Conservation (phyloP, 805 yeast species). For the Hyphopichia homilentoma region DNA sequence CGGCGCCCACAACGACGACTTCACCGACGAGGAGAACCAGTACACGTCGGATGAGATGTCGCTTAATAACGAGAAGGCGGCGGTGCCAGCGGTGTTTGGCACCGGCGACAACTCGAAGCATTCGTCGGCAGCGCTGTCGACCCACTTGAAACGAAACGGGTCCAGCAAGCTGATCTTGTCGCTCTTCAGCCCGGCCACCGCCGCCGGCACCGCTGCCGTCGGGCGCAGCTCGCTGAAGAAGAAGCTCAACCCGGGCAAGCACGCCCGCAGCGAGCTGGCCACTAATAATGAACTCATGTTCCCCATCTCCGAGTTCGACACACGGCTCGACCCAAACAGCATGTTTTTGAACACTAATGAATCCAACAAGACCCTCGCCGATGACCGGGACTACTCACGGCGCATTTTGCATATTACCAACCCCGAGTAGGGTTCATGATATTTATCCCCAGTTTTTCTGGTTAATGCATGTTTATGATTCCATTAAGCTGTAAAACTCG, state of each 20-base stretch:
- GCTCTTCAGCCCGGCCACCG: slow-evolving; percentile 14
- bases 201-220: slow-evolving; percentile 9
- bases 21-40: slow-evolving; percentile 38
- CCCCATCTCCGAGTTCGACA: slow-evolving; percentile 29
- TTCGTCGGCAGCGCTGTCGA: slow-evolving; percentile 6
- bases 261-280: slow-evolving; percentile 8
- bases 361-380: slow-evolving; percentile 28
- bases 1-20: slow-evolving; percentile 18
- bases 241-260: slow-evolving; percentile 19
- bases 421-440: slow-evolving; percentile 11
- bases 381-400: slow-evolving; percentile 33
- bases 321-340: slow-evolving; percentile 22
- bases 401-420: slow-evolving; percentile 25
- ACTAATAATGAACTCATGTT: slow-evolving; percentile 21
- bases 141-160: slow-evolving; percentile 25
- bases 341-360: slow-evolving; percentile 22
- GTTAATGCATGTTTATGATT: background rate
- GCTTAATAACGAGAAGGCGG: slow-evolving; percentile 15
- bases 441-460: background rate
- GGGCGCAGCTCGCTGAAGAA: slow-evolving; percentile 28
- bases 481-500: background rate
- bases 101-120: slow-evolving; percentile 8
- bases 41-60: slow-evolving; percentile 30
- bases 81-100: slow-evolving; percentile 6
- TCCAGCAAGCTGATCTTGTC: slow-evolving; percentile 33